Base-by-base conservation (phyloP, 805 yeast species). In the Saccharomycopsis capsularis region DNA sequence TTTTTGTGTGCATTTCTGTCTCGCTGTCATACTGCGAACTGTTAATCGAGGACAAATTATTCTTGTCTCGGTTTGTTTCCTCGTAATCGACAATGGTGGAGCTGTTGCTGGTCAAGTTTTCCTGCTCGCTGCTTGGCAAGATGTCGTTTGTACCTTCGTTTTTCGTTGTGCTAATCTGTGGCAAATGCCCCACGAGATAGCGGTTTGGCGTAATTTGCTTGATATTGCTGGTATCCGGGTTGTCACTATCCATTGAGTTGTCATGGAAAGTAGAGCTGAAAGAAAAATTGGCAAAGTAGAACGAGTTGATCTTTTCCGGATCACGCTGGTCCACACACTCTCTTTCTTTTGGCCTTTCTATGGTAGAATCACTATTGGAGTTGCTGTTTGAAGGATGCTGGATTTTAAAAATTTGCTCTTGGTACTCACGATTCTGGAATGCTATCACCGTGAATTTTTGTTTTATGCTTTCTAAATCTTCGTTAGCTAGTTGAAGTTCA, bases 381-480 rank as follows among this genome's bases (percentile, higher is more conserved):
- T 22, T 44, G 32, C 47, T 36, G 27, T 22, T 36, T 4, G 39
- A 27, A 27, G 22, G 19, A 15, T 29, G 16, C 27, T 44, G n/a
- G 16, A 5, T 37, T n/a, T 41, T 36, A n/a, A 11, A 19, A 21
- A 16, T 34, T 23, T 48, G 25, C 11, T 44, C 40, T 16, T 39
- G 24, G 25, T 43, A 44, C 24, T 50, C 54, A 2, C 42, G 41
- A 24, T 46, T 34, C 25, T 50, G 54, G 29, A 40, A 50, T 18
- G 51, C 46, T 25, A 50, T 22, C 29, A 50, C 54, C 6, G 54
- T 50, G 44, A 47, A 50, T 24, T 48, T 47, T 5, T 47, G 54
- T 23, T 50, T 50, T 24, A 50, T 48, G 11, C 42, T 21, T 36
- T 50, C 54, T 19, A 50, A 43, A 30, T 50, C 54, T 6, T 42